Conservation (phyloP, 2,329 filamentous ascomycete genomes). For the Chaetomium sp. region DNA sequence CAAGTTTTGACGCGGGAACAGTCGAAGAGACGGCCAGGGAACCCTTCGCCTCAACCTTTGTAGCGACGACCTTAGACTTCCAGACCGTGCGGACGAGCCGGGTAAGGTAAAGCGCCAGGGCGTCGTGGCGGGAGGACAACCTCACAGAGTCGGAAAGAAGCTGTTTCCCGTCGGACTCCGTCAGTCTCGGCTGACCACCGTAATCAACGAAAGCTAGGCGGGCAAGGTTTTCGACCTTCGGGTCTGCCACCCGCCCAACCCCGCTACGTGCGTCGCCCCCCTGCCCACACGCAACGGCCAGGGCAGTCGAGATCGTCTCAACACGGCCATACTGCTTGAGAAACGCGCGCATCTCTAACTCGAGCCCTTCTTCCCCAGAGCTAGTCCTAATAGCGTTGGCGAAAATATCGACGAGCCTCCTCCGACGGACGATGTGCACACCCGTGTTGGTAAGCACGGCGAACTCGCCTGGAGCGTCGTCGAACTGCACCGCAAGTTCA, state of each 20-base stretch:
- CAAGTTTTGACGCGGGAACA: constrained; percentile 61
- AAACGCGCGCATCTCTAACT: constrained; percentile 76
- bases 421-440: constrained; percentile 75
- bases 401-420: constrained; percentile 86
- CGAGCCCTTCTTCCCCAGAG: constrained; percentile 69
- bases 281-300: constrained; percentile 93
- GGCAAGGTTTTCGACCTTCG: constrained; percentile 77
- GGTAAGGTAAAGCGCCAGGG: constrained; percentile 79
- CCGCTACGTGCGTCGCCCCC: constrained; percentile 68
- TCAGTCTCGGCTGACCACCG: constrained; percentile 78
- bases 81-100: constrained; percentile 85
- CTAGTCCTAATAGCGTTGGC: constrained; percentile 66
- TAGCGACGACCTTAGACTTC: constrained; percentile 68
- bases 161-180: constrained; percentile 66
- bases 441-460: constrained; percentile 89
- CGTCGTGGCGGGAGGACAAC: constrained; percentile 83
- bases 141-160: constrained; percentile 74
- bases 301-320: constrained; percentile 81
- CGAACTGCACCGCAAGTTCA: constrained; percentile 93
- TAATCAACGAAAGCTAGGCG: constrained; percentile 86
- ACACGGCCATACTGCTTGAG: constrained; percentile 79
- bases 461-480: constrained; percentile 72
- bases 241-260: constrained; percentile 72
- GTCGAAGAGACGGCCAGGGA: constrained; percentile 60
- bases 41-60: constrained; percentile 44